Percentiles rank a stretch among this genome's conserved stretches.
These are phyloP conservation scores for Fraxinus albicans DNA, from an alignment of 305 asterid genomes.

Conservation along the genomic window DNA sequence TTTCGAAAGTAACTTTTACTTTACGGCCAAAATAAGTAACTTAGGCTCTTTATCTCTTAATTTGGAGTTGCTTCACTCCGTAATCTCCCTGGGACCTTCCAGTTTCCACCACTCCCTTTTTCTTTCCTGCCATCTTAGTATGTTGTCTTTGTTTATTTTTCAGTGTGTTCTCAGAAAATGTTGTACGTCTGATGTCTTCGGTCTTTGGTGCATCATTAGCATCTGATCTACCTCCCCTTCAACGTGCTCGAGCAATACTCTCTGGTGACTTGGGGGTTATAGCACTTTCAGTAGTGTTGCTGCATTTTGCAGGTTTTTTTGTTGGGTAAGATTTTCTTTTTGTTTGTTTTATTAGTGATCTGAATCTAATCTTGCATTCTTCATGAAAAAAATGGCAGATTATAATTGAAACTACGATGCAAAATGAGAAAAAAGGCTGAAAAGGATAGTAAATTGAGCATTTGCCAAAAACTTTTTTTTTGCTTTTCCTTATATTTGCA, in stretches of 20 bases:
- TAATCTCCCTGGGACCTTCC: background rate
- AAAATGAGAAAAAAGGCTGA: background rate
- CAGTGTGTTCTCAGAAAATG: constrained; percentile 87
- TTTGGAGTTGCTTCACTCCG: background rate
- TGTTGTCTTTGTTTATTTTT: constrained; percentile 11
- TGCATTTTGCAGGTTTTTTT: constrained; percentile 82
- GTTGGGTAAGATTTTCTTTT: constrained; percentile 62
- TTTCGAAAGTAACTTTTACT: background rate
- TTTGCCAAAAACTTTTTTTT: background rate
- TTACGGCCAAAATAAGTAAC: background rate
- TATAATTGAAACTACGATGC: background rate
- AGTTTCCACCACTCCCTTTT: background rate
- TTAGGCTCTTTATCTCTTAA: background rate
- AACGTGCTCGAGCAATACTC: constrained; percentile 42
- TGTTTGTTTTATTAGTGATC: constrained; percentile 4
- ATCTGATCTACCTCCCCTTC: constrained; percentile 48
- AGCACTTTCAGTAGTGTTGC: constrained; percentile 61
- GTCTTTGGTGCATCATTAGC: constrained; percentile 44
- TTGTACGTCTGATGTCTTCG: constrained; percentile 59
- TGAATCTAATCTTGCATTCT: background rate
- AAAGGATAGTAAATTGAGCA: no score
- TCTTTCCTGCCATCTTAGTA: background rate
- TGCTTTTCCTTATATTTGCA: background rate
- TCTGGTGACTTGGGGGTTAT: constrained; percentile 61
- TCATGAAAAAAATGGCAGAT: background rate